Percentiles rank a stretch among this genome's conserved stretches.
Evolutionary conservation across 495 filamentous ascomycete species (phyloP).

Genomic region (Lindgomyces ingoldianus): DNA sequence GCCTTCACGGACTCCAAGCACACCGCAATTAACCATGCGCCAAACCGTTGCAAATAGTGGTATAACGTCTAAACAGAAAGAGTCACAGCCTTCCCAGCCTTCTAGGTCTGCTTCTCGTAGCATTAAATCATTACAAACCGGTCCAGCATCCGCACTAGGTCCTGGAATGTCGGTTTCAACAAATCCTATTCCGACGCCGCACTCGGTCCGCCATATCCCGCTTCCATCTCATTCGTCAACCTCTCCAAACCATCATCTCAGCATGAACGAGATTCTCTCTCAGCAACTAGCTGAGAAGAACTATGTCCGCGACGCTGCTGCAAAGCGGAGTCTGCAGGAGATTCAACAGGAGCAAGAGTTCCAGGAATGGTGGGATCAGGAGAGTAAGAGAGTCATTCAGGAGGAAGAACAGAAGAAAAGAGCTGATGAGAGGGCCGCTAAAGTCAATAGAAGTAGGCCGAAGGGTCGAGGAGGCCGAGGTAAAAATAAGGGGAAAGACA

Average conservation of each 20-base stretch:
- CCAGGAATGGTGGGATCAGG: constrained; percentile 96
- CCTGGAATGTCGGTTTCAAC: constrained; percentile 32
- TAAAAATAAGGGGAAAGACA: constrained; percentile 26
- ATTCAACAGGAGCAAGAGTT: constrained; percentile 97
- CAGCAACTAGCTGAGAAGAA: constrained; percentile 86
- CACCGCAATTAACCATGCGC: constrained; percentile 61
- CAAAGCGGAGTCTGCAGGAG: constrained; percentile 83
- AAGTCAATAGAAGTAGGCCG: constrained; percentile 13
- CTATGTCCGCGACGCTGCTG: constrained; percentile 74
- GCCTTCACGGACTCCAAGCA: constrained; percentile 39
- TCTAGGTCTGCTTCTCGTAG: constrained; percentile 27
- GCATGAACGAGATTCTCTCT: constrained; percentile 83
- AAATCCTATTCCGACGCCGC: constrained; percentile 43
- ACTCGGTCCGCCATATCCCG: constrained; percentile 54
- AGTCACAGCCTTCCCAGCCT: constrained; percentile 6
- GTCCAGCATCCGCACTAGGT: constrained; percentile 31
- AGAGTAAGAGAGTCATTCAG: constrained; percentile 70
- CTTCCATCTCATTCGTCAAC: constrained; percentile 38
- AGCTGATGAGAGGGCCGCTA: constrained; percentile 34
- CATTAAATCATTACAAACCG: constrained; percentile 8
- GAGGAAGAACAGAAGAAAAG: constrained; percentile 58
- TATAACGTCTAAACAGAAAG: constrained; percentile 40
- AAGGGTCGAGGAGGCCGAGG: constrained; percentile 40
- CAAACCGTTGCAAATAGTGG: constrained; percentile 61
- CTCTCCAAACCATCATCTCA: constrained; percentile 64